Percentiles rank a stretch among this genome's conserved stretches.
Evolutionary conservation across 805 yeast genomes (phyloP).

Genomic region (Kregervanrija pseudodelftensis): DNA sequence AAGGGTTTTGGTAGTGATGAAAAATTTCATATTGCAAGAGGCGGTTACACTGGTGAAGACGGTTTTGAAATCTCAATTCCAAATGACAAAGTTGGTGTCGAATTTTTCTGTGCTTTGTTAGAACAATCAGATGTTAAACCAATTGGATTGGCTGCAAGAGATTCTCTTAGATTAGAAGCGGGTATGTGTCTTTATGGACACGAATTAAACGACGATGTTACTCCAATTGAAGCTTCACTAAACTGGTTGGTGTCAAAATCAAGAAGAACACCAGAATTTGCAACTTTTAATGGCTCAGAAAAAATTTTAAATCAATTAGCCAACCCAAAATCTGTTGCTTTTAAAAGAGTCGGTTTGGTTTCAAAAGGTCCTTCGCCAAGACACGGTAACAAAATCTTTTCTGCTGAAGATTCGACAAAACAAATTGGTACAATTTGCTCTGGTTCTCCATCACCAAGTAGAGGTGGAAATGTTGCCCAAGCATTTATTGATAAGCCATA

Average conservation of each 20-base stretch:
- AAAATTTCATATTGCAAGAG: conserved; percentile 75
- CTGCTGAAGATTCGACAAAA: conserved; percentile 41
- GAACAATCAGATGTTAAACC: conserved; percentile 58
- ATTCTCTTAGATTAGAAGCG: conserved; percentile 90
- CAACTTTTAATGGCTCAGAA: conserved; percentile 68
- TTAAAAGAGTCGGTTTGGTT: conserved; percentile 67
- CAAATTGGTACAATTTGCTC: conserved; percentile 52
- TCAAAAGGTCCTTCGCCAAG: conserved; percentile 92
- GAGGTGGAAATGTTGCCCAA: conserved; percentile 83
- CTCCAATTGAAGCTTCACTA: conserved; percentile 86
- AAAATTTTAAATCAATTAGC: conserved; percentile 61
- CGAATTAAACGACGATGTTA: conserved; percentile 69
- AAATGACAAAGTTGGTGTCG: conserved; percentile 42
- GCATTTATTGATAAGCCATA: conserved; percentile 70
- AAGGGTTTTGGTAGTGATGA: conserved; percentile 33
- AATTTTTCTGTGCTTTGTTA: conserved; percentile 55
- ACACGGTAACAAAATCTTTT: conserved; percentile 59
- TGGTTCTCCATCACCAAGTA: conserved; percentile 52
- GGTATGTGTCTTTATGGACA: conserved; percentile 98
- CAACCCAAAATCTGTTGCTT: conserved; percentile 50
- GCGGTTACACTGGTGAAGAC: conserved; percentile 98
- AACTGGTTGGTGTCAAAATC: conserved; percentile 85
- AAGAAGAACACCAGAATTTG: conserved; percentile 46
- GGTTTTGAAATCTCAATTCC: conserved; percentile 91
- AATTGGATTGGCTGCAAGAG: conserved; percentile 97